Evolutionary conservation across 148 eudicot genomes (phyloP), one percentile per base, ranked within the genome.

Genomic region (Vaccinium darrowii): DNA sequence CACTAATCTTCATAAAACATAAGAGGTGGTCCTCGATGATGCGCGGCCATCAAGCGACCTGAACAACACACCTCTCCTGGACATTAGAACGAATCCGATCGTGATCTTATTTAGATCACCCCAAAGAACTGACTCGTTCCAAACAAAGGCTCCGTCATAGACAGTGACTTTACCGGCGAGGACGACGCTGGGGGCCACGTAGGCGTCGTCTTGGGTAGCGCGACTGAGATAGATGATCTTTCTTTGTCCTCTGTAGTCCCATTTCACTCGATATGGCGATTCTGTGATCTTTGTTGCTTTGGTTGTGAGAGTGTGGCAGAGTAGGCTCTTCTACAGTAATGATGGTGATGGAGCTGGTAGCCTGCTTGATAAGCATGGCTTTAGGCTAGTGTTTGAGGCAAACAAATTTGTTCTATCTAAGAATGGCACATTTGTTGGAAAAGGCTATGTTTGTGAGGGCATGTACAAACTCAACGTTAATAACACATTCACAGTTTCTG

Each of bases 221-320:
- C 95, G 98, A 8, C 99, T 98, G 36, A 97, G 84, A 0, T 98
- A 98, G 51, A 97, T 93, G 84, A 85, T 60, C 88, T 60, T 84
- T 43, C 99, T 83, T 86, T 97, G 99, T 0, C 99, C 99, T 67
- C 99, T 86, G 88, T 97, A 94, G 86, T 97, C 99, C 96, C 98
- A 97, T 83, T 95, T 95, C 83, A 95, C 92, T 33, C 96, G 95
- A 93, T 97, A 96, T 84, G 94, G 89, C 1, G 93, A 87, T 69
- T 92, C 94, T 0, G 81, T 80, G 8, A 93, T 91, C 82, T 82
- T 88, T 8, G 86, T 79, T 60, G 86, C 77, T 58, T 86, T 56
- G 77, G 86, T 75, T 56, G 88, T 65, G 69, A 80, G 23, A 19
- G 81, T 47, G 30, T 85, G 90, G 85, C 50, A 89, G 86, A 77